Evolutionary conservation across 2,329 filamentous ascomycete species (phyloP).

Genomic region (Chaetoscypha palmicola): DNA sequence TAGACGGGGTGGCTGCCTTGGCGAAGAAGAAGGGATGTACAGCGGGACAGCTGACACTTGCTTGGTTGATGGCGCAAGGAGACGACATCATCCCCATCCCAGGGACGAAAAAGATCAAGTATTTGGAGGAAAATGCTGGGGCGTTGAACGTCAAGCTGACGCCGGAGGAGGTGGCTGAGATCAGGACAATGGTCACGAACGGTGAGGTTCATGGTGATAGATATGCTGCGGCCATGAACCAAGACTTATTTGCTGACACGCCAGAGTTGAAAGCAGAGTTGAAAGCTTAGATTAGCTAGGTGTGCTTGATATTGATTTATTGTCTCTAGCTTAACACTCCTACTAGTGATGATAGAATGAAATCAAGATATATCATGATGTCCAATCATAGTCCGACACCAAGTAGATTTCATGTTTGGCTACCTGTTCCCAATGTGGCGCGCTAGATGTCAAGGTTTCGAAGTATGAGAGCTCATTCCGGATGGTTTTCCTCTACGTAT

Average conservation of each 20-base stretch:
- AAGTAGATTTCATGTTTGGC: too few relatives aligned
- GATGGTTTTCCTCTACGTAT: too few relatives aligned
- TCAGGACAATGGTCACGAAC: background rate
- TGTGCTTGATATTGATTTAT: too few relatives aligned
- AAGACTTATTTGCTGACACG: background rate
- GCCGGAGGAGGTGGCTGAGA: background rate
- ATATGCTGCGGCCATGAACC: background rate
- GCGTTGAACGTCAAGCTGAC: background rate
- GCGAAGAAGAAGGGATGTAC: conserved; percentile 44
- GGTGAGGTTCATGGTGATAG: background rate
- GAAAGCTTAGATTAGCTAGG: background rate
- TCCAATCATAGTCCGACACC: too few relatives aligned
- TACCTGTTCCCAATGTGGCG: too few relatives aligned
- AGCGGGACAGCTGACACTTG: conserved; percentile 43
- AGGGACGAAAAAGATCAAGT: conserved; percentile 2
- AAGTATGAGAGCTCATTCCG: too few relatives aligned
- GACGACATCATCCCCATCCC: conserved; percentile 20
- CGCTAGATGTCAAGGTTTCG: too few relatives aligned
- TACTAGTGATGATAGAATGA: too few relatives aligned
- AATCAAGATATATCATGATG: too few relatives aligned
- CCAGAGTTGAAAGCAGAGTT: background rate
- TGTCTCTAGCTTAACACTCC: too few relatives aligned
- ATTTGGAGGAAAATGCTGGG: background rate
- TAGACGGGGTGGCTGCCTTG: conserved; percentile 38
- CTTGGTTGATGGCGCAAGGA: conserved; percentile 45